A percentile compares a stretch with the other conserved stretches of the same genome.
These are phyloP conservation scores for Hanseniaspora taiwanica DNA, from an alignment of 805 yeast genomes.

Conservation along the genomic window DNA sequence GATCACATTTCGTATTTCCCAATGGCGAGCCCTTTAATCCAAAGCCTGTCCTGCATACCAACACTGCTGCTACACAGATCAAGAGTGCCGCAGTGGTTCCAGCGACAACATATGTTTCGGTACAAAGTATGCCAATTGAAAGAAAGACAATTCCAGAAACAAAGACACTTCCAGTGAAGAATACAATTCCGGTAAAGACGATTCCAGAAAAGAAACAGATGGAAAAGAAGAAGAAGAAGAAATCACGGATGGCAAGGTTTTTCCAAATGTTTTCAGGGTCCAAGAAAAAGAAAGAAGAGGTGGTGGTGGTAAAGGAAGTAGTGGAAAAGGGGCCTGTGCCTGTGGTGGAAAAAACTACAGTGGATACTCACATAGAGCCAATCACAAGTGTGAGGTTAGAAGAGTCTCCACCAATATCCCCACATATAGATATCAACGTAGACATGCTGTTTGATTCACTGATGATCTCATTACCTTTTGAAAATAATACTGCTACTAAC, in stretches of 20 bases:
- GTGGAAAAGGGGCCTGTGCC: too few species aligned
- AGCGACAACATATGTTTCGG: too few species aligned
- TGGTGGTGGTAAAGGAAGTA: too few species aligned
- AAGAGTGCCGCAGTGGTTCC: too few species aligned
- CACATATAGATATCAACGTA: neutral
- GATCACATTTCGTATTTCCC: slow-evolving; percentile 17
- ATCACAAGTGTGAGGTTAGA: neutral
- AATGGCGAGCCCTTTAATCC: slow-evolving; percentile 24
- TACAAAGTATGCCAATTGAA: neutral
- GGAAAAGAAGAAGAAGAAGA: too few species aligned
- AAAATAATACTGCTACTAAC: neutral
- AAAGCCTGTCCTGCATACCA: slow-evolving; percentile 9
- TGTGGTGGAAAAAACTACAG: too few species aligned
- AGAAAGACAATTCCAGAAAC: too few species aligned
- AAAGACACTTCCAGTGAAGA: neutral
- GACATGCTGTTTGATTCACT: neutral
- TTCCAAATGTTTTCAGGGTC: too few species aligned
- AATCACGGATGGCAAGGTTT: too few species aligned
- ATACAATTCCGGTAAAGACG: neutral
- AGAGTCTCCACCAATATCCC: neutral
- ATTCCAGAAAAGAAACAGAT: neutral
- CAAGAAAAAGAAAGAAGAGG: too few species aligned
- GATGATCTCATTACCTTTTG: neutral
- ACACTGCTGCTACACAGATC: too few species aligned
- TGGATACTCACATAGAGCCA: too few species aligned